Evolutionary conservation across 305 asterid species (phyloP).

Genomic region (Plantago lanceolata): DNA sequence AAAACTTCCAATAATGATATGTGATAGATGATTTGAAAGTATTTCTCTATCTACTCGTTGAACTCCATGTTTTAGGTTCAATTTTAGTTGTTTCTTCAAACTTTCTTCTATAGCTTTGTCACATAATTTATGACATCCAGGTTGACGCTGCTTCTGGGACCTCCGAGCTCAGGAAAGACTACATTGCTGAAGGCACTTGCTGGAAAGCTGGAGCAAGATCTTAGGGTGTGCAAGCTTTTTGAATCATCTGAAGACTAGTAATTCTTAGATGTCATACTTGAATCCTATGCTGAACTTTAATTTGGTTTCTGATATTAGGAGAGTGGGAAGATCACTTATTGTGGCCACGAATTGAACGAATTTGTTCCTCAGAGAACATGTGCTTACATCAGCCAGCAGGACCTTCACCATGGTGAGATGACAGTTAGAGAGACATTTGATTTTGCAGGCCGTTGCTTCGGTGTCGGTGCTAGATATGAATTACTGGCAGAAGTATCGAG

Average conservation of each 20-base stretch:
- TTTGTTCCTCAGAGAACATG: conserved; percentile 92
- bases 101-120: neutral
- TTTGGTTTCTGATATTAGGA: conserved; percentile 35
- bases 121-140: conserved; percentile 29
- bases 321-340: conserved; percentile 67
- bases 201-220: conserved; percentile 63
- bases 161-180: conserved; percentile 93
- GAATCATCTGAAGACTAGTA: neutral
- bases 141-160: conserved; percentile 95
- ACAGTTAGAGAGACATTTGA: conserved; percentile 84
- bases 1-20: neutral
- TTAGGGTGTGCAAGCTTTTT: conserved; percentile 46
- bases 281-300: neutral
- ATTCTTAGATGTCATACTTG: neutral
- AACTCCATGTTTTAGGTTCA: neutral
- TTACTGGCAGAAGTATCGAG: conserved; percentile 76
- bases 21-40: neutral
- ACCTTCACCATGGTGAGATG: conserved; percentile 94
- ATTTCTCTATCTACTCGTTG: neutral
- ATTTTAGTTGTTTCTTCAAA: neutral
- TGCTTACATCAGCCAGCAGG: conserved; percentile 90
- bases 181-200: conserved; percentile 78
- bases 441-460: conserved; percentile 88
- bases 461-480: conserved; percentile 91
- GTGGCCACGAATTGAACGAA: conserved; percentile 80